Base-by-base conservation (phyloP, 257 asterid genomes). In the Osmanthus fragrans region DNA sequence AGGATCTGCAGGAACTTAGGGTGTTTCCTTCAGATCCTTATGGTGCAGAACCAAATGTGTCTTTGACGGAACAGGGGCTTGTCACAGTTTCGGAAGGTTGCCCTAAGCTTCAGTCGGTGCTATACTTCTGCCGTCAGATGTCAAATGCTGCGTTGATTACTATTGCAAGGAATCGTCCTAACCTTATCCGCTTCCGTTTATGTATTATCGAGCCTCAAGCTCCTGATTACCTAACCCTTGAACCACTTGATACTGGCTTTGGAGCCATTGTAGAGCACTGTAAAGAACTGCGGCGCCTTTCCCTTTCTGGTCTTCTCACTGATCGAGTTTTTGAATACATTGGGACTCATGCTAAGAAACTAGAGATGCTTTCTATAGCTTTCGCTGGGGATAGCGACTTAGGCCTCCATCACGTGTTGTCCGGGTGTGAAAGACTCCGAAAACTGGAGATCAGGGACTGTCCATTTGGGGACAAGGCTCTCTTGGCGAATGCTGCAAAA, bases 121-220 rank as follows among this genome's bases (percentile, higher is more conserved):
- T 94, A n/a, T 94, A 92, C 84, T 94, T 94, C 80, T 92, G 99
- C 87, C 95, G 99, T 42, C 96, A 85, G 89, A 94, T 94, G 99
- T 84, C 99, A 18, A 94, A 94, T 68, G 92, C 92, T 34, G 99
- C 99, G 49, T 82, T 94, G 51, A 70, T 89, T 63, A 63, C 96
- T 30, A 92, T 94, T 10, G 97, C 99, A 0, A 85, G 77, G 78
- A 94, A 86, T 42, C 87, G 93, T 42, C 97, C 97, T 0, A 84
- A 90, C 45, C 73, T 94, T 70, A 76, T 88, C 23, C 90, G 96
- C 21, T 94, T 94, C 77, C 91, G 99, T 2, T 86, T 94, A 67
- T 94, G 99, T 71, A 92, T 94, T 4, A 87, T 92, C 15, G 97
- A 94, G 63, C 97, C 99, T 13, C 88, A 69, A 32, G 80, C 87